phyloP scores from a whole-genome alignment of 495 filamentous ascomycete genomes.

The Oidiodendron maius region DNA sequence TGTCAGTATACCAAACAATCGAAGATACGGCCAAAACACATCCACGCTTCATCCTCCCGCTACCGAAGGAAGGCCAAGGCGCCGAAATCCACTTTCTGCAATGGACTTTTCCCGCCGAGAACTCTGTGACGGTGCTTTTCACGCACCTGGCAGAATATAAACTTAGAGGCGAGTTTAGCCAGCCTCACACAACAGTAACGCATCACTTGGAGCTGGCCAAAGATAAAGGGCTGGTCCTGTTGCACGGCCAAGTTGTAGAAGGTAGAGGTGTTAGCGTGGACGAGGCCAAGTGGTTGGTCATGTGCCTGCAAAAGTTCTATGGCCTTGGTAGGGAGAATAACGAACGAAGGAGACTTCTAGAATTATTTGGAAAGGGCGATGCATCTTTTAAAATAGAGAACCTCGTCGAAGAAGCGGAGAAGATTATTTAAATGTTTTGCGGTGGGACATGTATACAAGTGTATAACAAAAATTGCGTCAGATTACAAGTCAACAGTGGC shows the following conservation, averaged over 20 bases:
- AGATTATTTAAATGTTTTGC: conserved; percentile 38
- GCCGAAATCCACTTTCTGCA: conserved; percentile 80
- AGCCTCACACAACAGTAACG: conserved; percentile 88
- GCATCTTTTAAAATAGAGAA: conserved; percentile 73
- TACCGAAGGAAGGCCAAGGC: conserved; percentile 65
- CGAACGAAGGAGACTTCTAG: conserved; percentile 60
- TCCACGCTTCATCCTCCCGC: conserved; percentile 87
- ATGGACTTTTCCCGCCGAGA: conserved; percentile 60
- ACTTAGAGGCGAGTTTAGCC: conserved; percentile 78
- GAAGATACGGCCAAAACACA: conserved; percentile 58
- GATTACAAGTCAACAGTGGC: too few species aligned
- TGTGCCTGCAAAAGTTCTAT: conserved; percentile 95
- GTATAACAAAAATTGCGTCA: background rate
- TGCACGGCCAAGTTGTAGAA: conserved; percentile 74
- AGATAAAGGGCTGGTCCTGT: conserved; percentile 69
- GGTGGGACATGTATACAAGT: background rate
- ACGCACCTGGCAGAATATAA: conserved; percentile 90
- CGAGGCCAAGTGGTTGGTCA: conserved; percentile 83
- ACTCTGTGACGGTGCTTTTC: conserved; percentile 80
- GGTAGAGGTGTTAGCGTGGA: conserved; percentile 70
- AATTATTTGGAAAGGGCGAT: conserved; percentile 77
- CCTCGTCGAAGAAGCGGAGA: conserved; percentile 81
- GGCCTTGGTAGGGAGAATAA: conserved; percentile 46
- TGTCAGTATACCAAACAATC: conserved; percentile 63
- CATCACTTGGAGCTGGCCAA: conserved; percentile 76